These are phyloP conservation scores for Bipolaris victoriae DNA, from an alignment of 2,329 filamentous ascomycete species.

Conservation along the genomic window DNA sequence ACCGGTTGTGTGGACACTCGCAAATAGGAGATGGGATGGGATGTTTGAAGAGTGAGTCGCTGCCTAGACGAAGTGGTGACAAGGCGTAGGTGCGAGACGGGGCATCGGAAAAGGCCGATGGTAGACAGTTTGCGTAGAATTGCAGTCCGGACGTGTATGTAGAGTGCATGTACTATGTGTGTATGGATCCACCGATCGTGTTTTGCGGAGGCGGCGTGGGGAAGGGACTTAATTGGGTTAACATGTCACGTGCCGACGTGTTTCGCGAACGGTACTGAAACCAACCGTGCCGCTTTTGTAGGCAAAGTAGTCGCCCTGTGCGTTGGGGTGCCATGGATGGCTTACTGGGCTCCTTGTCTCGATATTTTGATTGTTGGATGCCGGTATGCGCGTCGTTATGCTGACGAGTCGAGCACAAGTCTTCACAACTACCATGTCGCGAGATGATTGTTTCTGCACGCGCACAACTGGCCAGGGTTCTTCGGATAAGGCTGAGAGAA, in stretches of 20 bases:
- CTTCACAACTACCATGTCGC: neutral
- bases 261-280: neutral
- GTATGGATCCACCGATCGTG: constrained; percentile 1
- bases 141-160: neutral
- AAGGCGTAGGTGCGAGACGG: neutral
- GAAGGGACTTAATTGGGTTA: constrained; percentile 8
- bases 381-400: neutral
- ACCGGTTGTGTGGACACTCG: constrained; percentile 19
- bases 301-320: neutral
- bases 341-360: no score
- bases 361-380: neutral
- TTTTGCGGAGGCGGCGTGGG: constrained; percentile 8
- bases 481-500: constrained; percentile 6
- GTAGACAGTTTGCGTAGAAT: constrained; percentile 6
- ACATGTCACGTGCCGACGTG: constrained; percentile 19
- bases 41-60: constrained; percentile 15
- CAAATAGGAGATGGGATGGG: constrained; percentile 12
- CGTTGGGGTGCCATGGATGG: neutral
- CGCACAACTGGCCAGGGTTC: neutral
- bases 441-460: neutral
- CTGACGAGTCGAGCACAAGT: neutral
- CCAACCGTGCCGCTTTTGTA: neutral
- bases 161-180: neutral
- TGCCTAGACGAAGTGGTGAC: constrained; percentile 36
- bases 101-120: constrained; percentile 4